Evolutionary conservation across 2,329 filamentous ascomycete genomes (phyloP), one percentile per base, ranked within the genome.

Genomic region (Aspergillus puulaauensis): DNA sequence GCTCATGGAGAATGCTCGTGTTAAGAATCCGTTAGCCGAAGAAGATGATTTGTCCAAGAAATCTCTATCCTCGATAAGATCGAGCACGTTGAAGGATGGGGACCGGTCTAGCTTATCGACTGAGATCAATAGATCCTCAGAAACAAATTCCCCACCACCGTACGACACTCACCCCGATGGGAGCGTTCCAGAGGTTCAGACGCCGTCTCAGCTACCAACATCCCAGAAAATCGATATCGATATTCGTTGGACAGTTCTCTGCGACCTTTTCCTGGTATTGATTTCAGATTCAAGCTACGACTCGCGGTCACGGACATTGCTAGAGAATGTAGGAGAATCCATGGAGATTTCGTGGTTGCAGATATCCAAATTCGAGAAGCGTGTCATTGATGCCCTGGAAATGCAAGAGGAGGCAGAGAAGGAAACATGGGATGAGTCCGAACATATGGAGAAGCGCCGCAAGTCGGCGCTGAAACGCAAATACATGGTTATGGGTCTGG

Each of bases 391-490:
- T 75, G 92, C 95, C 1, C 80, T 99, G 21, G 95, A 99, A 75
- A 97, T 99, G 91, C 93, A 98, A 75, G 92, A 98, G 74, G 87
- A 90, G 47, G 91, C 91, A 6, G 90, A 92, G 62, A 96, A 93
- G 68, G 95, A 99, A 76, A 96, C 93, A 62, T 99, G 95, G 95
- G 96, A 97, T 64, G 95, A 99, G 73, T 89, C 95, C 11, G 91
- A 96, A 63, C 92, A 98, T 71, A 91, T 98, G 82, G 91, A 96
- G 73, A 84, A 82, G 58, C 86, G 95, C 47, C 84, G 90, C 52
- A 96, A 97, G 73, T 78, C 86, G 69, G 91, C 90, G 1, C 80
- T 93, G 59, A 96, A 90, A 72, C 86, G 86, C 65, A 87, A 93
- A 67, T 91, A 96, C 69, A 87, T 96, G 71, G 90, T 97, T 79